A percentile compares a stretch with the other conserved stretches of the same genome.
These are phyloP conservation scores for Closterium sp. DNA, from an alignment of 139 green algal species.

Conservation along the genomic window DNA sequence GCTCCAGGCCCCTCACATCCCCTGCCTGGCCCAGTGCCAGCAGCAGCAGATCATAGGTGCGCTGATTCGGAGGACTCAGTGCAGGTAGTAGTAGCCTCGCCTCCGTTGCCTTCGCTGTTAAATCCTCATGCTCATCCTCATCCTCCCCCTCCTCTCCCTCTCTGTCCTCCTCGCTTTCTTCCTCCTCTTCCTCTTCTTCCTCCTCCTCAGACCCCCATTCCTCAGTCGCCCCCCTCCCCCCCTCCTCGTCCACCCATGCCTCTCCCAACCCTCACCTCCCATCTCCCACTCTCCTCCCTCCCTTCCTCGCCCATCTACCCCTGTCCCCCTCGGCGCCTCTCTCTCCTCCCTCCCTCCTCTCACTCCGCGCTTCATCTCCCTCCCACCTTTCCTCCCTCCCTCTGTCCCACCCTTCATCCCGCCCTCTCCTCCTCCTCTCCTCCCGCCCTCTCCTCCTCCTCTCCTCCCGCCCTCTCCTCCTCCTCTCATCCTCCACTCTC, in stretches of 20 bases:
- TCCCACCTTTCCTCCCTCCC: too few relatives aligned
- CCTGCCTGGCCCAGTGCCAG: background rate
- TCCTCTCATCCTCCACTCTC: background rate
- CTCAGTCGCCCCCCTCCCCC: background rate
- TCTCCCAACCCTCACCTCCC: background rate
- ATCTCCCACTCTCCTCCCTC: too few relatives aligned
- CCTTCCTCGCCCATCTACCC: too few relatives aligned
- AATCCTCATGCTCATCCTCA: too few relatives aligned
- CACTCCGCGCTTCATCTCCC: background rate
- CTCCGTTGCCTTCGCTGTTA: too few relatives aligned
- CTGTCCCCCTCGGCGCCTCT: too few relatives aligned
- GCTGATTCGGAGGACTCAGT: background rate
- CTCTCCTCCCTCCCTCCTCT: too few relatives aligned
- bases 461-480: too few relatives aligned
- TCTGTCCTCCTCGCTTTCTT: background rate
- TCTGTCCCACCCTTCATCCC: background rate
- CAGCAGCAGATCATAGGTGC: slow-evolving; percentile 21
- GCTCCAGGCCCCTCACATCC: background rate
- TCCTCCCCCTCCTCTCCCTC: too few relatives aligned
- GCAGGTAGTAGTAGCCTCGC: background rate
- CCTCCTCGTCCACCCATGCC: background rate
- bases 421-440: background rate
- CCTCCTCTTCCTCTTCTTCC: background rate
- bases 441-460: too few relatives aligned
- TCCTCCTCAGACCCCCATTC: background rate